Conservation (phyloP, 148 eudicot species). For the Vaccinium macrocarpon region DNA sequence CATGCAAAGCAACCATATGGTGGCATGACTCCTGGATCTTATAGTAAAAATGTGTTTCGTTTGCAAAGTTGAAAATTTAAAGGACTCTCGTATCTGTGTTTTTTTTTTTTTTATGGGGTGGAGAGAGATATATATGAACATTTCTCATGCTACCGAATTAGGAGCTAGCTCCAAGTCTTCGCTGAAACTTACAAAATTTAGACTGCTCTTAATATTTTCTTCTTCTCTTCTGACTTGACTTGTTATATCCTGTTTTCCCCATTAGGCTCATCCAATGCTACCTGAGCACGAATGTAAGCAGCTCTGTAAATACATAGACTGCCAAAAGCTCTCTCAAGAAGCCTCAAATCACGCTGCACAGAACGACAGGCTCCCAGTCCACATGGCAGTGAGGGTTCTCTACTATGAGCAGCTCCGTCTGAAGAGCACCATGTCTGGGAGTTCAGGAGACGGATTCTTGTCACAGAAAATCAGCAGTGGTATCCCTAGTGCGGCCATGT, state of each 20-base stretch:
- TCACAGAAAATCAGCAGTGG: conserved; percentile 65
- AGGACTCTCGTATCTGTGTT: neutral
- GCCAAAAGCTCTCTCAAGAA: conserved; percentile 75
- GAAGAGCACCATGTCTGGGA: conserved; percentile 45
- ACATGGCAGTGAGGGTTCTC: conserved; percentile 61
- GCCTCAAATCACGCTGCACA: conserved; percentile 82
- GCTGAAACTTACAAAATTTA: neutral
- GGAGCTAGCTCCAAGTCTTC: neutral
- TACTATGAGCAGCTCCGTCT: conserved; percentile 63
- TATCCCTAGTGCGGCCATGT: conserved; percentile 63
- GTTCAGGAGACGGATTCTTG: conserved; percentile 46
- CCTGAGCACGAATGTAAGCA: conserved; percentile 46
- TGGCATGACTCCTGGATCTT: neutral
- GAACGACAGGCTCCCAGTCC: conserved; percentile 68
- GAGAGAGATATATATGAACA: neutral
- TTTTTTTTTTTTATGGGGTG: neutral
- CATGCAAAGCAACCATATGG: neutral
- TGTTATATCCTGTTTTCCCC: neutral
- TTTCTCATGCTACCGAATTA: neutral
- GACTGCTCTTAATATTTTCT: neutral
- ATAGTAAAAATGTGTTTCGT: neutral
- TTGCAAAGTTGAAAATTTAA: neutral
- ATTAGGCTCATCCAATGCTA: conserved; percentile 60
- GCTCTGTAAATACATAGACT: conserved; percentile 61
- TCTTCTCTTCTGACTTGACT: neutral